Evolutionary conservation across 805 yeast genomes (phyloP).

Genomic region (Candida stauntonica): DNA sequence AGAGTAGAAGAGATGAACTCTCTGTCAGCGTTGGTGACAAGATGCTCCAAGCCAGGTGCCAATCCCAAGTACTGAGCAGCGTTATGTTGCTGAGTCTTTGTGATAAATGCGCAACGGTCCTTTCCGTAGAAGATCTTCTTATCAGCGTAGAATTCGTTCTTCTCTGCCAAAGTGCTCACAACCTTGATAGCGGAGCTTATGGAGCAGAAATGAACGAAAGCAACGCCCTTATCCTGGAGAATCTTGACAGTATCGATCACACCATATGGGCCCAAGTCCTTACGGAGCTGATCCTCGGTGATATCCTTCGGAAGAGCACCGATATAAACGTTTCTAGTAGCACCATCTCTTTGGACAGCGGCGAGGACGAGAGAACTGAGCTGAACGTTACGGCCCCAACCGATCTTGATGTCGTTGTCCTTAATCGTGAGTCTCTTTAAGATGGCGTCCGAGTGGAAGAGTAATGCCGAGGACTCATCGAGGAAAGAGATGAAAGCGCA

Average conservation of each 20-base stretch:
- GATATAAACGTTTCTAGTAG: slow-evolving; percentile 89
- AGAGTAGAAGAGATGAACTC: slow-evolving; percentile 63
- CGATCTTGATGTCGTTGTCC: slow-evolving; percentile 78
- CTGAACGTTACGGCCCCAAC: slow-evolving; percentile 87
- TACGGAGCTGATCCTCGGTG: slow-evolving; percentile 60
- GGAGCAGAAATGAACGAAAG: slow-evolving; percentile 86
- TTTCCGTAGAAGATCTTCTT: slow-evolving; percentile 87
- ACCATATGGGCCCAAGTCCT: slow-evolving; percentile 72
- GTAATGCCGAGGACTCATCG: slow-evolving; percentile 81
- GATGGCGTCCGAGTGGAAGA: slow-evolving; percentile 91
- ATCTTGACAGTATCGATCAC: slow-evolving; percentile 81
- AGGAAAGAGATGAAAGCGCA: slow-evolving; percentile 90
- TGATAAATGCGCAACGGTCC: slow-evolving; percentile 91
- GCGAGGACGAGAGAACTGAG: slow-evolving; percentile 70
- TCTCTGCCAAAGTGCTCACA: slow-evolving; percentile 66
- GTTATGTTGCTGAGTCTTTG: slow-evolving; percentile 93
- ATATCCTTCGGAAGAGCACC: slow-evolving; percentile 69
- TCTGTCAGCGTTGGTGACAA: slow-evolving; percentile 63
- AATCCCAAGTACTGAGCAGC: slow-evolving; percentile 93
- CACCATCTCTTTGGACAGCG: slow-evolving; percentile 79
- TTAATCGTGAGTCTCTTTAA: slow-evolving; percentile 75
- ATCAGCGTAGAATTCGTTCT: slow-evolving; percentile 62
- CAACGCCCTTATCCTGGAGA: slow-evolving; percentile 75
- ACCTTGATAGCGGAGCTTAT: slow-evolving; percentile 83
- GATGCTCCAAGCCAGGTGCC: slow-evolving; percentile 83